Evolutionary conservation across 2,329 filamentous ascomycete genomes (phyloP).

Genomic region (Aspergillus latus): DNA sequence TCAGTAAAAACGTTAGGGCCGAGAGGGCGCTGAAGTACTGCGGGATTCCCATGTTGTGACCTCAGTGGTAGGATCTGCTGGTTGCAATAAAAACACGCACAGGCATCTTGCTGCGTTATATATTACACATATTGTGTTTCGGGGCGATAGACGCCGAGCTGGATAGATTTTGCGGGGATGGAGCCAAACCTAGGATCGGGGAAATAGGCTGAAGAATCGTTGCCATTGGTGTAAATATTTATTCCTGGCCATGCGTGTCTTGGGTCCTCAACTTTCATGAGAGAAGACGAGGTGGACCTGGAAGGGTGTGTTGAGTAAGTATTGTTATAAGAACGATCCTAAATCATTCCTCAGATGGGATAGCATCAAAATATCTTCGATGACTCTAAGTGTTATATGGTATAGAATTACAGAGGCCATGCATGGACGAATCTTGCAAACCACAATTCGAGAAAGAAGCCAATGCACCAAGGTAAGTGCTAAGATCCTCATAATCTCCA

Average conservation of each 20-base stretch:
- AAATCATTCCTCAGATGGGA: too few relatives aligned
- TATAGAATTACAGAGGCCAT: background rate
- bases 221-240: constrained; percentile 25
- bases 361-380: background rate
- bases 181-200: background rate
- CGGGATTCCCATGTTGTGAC: constrained; percentile 12
- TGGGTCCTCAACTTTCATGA: too few relatives aligned
- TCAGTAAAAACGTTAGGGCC: constrained; percentile 10
- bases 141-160: constrained; percentile 19
- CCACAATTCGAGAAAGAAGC: background rate
- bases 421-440: background rate
- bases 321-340: too few relatives aligned
- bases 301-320: too few relatives aligned
- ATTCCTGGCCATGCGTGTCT: background rate
- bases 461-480: background rate
- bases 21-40: background rate
- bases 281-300: too few relatives aligned
- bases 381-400: background rate
- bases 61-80: background rate
- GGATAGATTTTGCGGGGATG: background rate
- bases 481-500: background rate
- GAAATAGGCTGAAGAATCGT: background rate
- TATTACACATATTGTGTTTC: constrained; percentile 2
- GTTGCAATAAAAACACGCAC: too few relatives aligned
- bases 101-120: too few relatives aligned